These are phyloP conservation scores for Colletotrichum sp. DNA, from an alignment of 2,329 filamentous ascomycete species.

Conservation along the genomic window DNA sequence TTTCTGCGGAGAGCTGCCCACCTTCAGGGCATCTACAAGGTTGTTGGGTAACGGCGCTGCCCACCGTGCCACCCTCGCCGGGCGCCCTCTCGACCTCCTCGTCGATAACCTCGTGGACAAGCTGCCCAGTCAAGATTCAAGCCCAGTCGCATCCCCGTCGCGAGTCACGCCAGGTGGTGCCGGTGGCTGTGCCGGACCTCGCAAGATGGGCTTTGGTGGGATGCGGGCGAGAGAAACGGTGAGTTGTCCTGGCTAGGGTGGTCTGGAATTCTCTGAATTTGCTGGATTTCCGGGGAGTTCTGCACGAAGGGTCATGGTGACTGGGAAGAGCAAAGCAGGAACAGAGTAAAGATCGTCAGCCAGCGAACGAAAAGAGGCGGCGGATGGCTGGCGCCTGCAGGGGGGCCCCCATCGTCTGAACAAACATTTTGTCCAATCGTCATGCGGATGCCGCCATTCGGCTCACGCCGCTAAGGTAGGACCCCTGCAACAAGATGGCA, in stretches of 20 bases:
- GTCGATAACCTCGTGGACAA: neutral
- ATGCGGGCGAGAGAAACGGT: slow-evolving; percentile 3
- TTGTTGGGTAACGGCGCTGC: neutral
- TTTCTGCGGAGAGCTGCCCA: slow-evolving; percentile 13
- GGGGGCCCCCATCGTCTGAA: neutral
- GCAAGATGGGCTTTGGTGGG: neutral
- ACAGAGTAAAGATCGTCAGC: slow-evolving; percentile 20
- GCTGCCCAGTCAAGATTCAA: neutral
- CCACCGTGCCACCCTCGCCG: neutral
- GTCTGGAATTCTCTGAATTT: neutral
- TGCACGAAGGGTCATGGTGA: slow-evolving; percentile 21
- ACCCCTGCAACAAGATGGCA: slow-evolving; percentile 3
- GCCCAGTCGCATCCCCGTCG: slow-evolving; percentile 5
- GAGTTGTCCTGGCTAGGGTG: neutral
- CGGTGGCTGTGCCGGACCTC: slow-evolving; percentile 12
- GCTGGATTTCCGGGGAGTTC: neutral
- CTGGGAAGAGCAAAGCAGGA: slow-evolving; percentile 17
- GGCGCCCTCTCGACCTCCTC: neutral
- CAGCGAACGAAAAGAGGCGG: slow-evolving; percentile 4
- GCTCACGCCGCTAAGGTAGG: neutral
- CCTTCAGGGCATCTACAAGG: neutral
- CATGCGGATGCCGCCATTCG: neutral
- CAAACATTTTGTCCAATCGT: slow-evolving; percentile 6
- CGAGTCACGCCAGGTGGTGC: slow-evolving; percentile 16
- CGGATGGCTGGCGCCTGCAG: slow-evolving; percentile 19